These are phyloP conservation scores for Epichloe hybrida DNA, from an alignment of 2,329 filamentous ascomycete genomes.

Conservation along the genomic window DNA sequence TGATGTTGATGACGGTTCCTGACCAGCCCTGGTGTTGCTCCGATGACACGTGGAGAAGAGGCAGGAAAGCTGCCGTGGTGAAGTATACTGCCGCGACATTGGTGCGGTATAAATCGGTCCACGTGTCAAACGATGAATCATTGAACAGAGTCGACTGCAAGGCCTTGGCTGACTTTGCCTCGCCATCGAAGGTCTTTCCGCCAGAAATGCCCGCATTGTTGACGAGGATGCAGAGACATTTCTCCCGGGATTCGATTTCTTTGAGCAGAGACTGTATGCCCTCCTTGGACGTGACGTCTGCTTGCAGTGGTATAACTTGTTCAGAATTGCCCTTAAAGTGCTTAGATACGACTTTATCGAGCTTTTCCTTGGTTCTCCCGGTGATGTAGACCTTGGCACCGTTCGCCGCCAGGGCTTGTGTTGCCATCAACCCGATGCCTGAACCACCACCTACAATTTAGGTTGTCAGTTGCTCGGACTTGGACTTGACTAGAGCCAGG, in stretches of 20 bases:
- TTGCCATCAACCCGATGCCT: conserved; percentile 56
- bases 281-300: conserved; percentile 49
- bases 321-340: conserved; percentile 40
- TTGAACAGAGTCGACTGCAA: conserved; percentile 55
- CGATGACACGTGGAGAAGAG: conserved; percentile 41
- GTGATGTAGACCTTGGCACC: conserved; percentile 60
- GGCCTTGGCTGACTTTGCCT: conserved; percentile 34
- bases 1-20: conserved; percentile 52
- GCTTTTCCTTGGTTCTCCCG: conserved; percentile 48
- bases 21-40: conserved; percentile 33
- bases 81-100: conserved; percentile 63
- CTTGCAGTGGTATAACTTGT: conserved; percentile 44
- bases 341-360: conserved; percentile 44
- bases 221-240: conserved; percentile 49
- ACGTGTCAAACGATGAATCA: conserved; percentile 51
- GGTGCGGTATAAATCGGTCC: conserved; percentile 58
- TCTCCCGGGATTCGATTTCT: conserved; percentile 40
- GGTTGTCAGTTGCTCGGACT: not conserved
- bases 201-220: conserved; percentile 57
- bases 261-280: conserved; percentile 43
- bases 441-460: conserved; percentile 33
- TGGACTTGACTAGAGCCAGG: not conserved
- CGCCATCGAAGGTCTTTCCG: conserved; percentile 33
- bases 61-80: conserved; percentile 47
- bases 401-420: conserved; percentile 52